Percentiles rank a stretch among this genome's conserved stretches.
Evolutionary conservation across 2,329 filamentous ascomycete genomes (phyloP).

Genomic region (Aspergillus nomiae): DNA sequence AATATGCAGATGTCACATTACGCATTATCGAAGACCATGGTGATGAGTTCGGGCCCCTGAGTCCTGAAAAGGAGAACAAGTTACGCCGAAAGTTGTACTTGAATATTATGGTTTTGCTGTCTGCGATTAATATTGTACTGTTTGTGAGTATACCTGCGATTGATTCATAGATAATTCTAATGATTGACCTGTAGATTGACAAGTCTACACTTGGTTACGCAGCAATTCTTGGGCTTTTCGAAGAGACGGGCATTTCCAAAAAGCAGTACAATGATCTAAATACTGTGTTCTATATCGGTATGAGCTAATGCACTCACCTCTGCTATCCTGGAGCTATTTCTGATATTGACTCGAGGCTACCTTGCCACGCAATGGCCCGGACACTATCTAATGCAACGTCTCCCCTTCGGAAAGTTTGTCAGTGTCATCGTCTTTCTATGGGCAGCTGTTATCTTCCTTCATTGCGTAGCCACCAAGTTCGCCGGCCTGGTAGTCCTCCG

Average conservation of each 20-base stretch:
- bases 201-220: background rate
- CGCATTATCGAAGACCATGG: slow-evolving; percentile 2
- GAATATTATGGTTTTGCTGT: background rate
- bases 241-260: background rate
- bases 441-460: background rate
- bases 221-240: slow-evolving; percentile 1
- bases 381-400: slow-evolving; percentile 7
- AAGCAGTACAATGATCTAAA: slow-evolving; percentile 1
- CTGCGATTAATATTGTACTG: background rate
- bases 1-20: slow-evolving; percentile 1
- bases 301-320: background rate
- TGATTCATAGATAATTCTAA: background rate
- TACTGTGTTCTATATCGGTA: background rate
- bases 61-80: background rate
- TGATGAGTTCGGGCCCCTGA: background rate
- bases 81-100: background rate
- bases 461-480: background rate
- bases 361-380: slow-evolving; percentile 5
- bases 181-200: background rate
- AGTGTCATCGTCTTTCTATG: background rate
- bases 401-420: slow-evolving; percentile 3
- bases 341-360: background rate
- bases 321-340: background rate
- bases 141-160: background rate
- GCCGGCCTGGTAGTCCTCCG: slow-evolving; percentile 1